These are phyloP conservation scores for Arthrobotrys conoides DNA, from an alignment of 2,329 filamentous ascomycete species.

Conservation along the genomic window DNA sequence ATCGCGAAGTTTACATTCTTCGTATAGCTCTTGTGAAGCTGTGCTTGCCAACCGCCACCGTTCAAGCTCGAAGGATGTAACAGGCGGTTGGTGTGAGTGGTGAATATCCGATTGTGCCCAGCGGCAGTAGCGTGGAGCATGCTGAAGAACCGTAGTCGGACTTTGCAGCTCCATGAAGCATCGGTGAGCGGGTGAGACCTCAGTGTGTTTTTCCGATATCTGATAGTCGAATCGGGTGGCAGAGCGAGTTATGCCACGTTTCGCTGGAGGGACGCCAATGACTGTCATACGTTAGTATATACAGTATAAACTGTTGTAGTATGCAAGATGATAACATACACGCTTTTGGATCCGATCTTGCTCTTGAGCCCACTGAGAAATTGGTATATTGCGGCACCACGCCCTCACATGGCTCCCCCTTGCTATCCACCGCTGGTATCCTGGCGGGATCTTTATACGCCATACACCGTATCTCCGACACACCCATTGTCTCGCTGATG, in stretches of 20 bases:
- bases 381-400: slow-evolving; percentile 51
- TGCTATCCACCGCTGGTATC: slow-evolving; percentile 20
- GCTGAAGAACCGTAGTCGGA: slow-evolving; percentile 33
- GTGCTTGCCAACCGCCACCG: slow-evolving; percentile 44
- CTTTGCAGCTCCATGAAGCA: slow-evolving; percentile 42
- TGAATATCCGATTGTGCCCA: slow-evolving; percentile 49
- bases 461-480: slow-evolving; percentile 53
- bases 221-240: slow-evolving; percentile 48
- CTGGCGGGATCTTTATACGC: slow-evolving; percentile 35
- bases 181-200: slow-evolving; percentile 29
- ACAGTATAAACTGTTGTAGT: too few species aligned
- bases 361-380: slow-evolving; percentile 48
- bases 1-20: slow-evolving; percentile 37
- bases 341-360: slow-evolving; percentile 44
- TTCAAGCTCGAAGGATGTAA: slow-evolving; percentile 48
- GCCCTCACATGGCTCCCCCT: slow-evolving; percentile 10
- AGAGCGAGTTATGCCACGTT: slow-evolving; percentile 41
- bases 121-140: slow-evolving; percentile 43
- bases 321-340: slow-evolving; percentile 31
- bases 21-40: slow-evolving; percentile 39
- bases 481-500: slow-evolving; percentile 37
- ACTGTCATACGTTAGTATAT: slow-evolving; percentile 22
- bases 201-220: slow-evolving; percentile 47
- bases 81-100: slow-evolving; percentile 19
- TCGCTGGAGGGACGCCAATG: slow-evolving; percentile 44